phyloP scores from a whole-genome alignment of 768 basidiomycete genomes.

The Panellus pusillus region DNA sequence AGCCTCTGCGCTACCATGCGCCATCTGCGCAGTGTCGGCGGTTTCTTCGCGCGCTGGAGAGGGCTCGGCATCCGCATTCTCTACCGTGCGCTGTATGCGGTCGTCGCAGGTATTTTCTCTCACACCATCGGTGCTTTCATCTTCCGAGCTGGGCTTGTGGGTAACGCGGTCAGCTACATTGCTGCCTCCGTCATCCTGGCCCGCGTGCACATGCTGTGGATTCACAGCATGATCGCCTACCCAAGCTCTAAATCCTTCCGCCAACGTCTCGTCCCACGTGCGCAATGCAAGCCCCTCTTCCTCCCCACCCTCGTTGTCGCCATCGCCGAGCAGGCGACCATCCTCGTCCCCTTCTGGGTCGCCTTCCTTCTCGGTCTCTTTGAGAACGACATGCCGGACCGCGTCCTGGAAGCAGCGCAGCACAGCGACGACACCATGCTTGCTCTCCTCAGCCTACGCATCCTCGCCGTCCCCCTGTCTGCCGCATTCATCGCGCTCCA shows the following conservation, averaged over 20 bases:
- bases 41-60: conserved; percentile 9
- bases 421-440: background rate
- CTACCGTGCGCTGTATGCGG: background rate
- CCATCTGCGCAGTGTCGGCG: conserved; percentile 7
- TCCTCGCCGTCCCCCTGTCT: background rate
- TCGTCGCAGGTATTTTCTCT: background rate
- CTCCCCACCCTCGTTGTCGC: background rate
- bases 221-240: conserved; percentile 4
- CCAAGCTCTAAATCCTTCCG: background rate
- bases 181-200: conserved; percentile 1
- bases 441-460: background rate
- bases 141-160: background rate
- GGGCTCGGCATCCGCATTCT: background rate
- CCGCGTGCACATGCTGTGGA: conserved; percentile 5
- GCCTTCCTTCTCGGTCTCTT: background rate
- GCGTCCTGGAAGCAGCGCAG: background rate
- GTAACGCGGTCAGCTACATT: background rate
- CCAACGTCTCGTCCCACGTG: conserved; percentile 4
- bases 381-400: background rate
- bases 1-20: conserved; percentile 4
- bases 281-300: background rate
- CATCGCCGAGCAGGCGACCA: background rate
- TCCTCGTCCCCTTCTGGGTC: conserved; percentile 2
- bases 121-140: background rate
- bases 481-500: conserved; percentile 3